These are phyloP conservation scores for Leptographium procerum DNA, from an alignment of 2,329 filamentous ascomycete genomes.

Conservation along the genomic window DNA sequence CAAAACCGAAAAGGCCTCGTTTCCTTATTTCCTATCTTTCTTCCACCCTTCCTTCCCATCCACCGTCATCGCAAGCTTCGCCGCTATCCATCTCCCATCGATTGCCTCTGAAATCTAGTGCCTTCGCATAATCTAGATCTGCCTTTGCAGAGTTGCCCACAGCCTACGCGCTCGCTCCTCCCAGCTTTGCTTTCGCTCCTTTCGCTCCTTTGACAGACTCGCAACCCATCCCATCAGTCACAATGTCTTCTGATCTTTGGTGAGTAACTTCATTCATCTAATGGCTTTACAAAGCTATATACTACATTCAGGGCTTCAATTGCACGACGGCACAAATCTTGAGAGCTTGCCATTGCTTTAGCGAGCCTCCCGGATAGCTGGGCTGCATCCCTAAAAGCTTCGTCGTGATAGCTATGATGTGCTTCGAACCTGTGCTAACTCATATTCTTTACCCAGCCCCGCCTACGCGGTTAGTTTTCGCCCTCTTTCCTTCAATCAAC, in stretches of 20 bases:
- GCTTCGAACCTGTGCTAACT: constrained; percentile 5
- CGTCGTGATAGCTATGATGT: neutral
- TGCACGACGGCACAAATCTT: neutral
- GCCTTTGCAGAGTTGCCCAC: neutral
- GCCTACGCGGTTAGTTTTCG: constrained; percentile 88
- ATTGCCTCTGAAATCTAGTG: neutral
- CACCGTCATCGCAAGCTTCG: neutral
- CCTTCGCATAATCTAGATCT: neutral
- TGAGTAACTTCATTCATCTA: neutral
- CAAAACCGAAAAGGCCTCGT: constrained; percentile 15
- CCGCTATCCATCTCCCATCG: constrained; percentile 8
- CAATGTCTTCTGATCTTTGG: constrained; percentile 14
- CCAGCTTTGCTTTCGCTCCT: neutral
- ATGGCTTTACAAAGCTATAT: neutral
- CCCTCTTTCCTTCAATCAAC: constrained; percentile 8
- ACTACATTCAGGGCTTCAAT: neutral
- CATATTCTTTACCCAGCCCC: constrained; percentile 49
- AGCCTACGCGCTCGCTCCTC: neutral
- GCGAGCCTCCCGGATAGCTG: neutral
- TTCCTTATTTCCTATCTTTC: constrained; percentile 4
- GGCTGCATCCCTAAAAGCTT: neutral
- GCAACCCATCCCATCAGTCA: constrained; percentile 5
- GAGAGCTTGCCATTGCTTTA: neutral
- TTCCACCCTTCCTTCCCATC: constrained; percentile 7
- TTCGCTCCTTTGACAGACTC: neutral